Evolutionary conservation across 73 alveolate genomes (phyloP).

Genomic region (Stentor roeselii): DNA sequence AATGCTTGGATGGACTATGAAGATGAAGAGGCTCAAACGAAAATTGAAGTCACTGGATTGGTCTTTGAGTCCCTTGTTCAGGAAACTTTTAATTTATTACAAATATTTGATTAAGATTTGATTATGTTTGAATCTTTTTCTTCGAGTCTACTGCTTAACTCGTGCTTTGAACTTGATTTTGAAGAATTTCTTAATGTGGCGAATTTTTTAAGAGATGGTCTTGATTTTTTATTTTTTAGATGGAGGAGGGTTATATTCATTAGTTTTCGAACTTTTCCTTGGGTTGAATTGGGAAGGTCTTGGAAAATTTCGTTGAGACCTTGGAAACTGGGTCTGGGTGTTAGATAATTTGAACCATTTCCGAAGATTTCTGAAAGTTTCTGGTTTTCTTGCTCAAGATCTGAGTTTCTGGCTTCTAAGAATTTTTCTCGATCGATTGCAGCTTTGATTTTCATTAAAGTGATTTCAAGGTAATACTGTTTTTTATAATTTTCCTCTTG

Average conservation of each 20-base stretch:
- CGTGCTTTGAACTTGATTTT: not conserved
- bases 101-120: no score
- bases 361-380: not conserved
- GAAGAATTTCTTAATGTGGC: not conserved
- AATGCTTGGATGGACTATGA: conserved; percentile 47
- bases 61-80: conserved; percentile 42
- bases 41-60: conserved; percentile 42
- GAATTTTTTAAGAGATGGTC: not conserved
- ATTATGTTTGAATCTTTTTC: not conserved
- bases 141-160: not conserved
- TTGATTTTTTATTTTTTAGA: no score
- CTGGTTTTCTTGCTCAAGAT: not conserved
- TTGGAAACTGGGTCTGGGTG: not conserved
- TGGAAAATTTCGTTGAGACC: not conserved
- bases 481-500: not conserved
- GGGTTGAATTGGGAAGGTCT: not conserved
- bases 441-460: not conserved
- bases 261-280: not conserved
- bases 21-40: conserved; percentile 53
- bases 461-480: not conserved
- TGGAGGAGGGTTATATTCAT: no score
- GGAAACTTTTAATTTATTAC: conserved; percentile 30
- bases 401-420: not conserved
- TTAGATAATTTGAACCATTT: not conserved
- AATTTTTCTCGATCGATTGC: not conserved